A percentile compares a stretch with the other conserved stretches of the same genome.
Evolutionary conservation across 2,329 filamentous ascomycete genomes (phyloP).

Genomic region (Pseudocercospora macadamiae): DNA sequence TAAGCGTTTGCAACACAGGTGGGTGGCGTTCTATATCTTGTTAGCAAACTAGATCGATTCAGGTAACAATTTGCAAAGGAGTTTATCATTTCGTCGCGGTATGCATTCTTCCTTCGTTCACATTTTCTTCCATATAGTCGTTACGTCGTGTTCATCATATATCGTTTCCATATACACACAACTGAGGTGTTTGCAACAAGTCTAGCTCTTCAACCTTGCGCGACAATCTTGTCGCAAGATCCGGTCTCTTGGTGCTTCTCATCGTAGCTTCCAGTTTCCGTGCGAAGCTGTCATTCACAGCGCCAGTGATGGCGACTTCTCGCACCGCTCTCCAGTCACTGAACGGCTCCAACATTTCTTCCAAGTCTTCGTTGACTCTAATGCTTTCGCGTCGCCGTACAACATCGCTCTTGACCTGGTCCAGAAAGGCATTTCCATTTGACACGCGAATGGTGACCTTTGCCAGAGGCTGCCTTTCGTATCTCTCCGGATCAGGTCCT

Average conservation of each 20-base stretch:
- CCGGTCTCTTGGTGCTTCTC: constrained; percentile 26
- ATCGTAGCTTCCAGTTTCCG: constrained; percentile 39
- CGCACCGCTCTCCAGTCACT: constrained; percentile 41
- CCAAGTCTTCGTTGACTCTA: constrained; percentile 40
- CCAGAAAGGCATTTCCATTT: constrained; percentile 37
- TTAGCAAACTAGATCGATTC: not conserved
- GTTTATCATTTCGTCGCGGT: not conserved
- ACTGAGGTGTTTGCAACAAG: constrained; percentile 11
- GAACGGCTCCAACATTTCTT: constrained; percentile 49
- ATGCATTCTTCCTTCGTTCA: not conserved
- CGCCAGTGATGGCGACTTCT: constrained; percentile 42
- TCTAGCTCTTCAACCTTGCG: constrained; percentile 19
- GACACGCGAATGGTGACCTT: constrained; percentile 33
- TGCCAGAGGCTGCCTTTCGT: constrained; percentile 20
- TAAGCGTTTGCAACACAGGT: too few species aligned
- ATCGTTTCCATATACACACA: constrained; percentile 35
- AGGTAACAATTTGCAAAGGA: not conserved
- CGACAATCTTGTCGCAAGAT: not conserved
- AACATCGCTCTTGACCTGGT: constrained; percentile 36
- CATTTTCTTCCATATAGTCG: not conserved
- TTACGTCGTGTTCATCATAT: constrained; percentile 21
- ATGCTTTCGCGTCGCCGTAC: constrained; percentile 32
- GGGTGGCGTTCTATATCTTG: not conserved
- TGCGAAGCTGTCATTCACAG: constrained; percentile 44
- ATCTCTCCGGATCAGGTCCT: not conserved